Evolutionary conservation across 345 rosid genomes (phyloP), one percentile per base, ranked within the genome.

Genomic region (Aquilaria sinensis): DNA sequence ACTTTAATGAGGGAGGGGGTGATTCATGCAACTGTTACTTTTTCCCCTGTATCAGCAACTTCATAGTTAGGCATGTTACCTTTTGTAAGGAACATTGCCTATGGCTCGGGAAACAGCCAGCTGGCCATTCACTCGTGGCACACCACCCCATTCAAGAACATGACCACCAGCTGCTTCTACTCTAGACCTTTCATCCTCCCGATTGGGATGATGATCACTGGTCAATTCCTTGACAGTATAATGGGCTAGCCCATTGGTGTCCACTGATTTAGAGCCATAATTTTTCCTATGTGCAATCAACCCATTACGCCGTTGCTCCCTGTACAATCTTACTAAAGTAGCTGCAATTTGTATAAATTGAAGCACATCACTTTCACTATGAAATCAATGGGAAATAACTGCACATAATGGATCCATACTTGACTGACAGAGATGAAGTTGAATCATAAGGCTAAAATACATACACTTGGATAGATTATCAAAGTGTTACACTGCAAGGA

Each of bases 101-200:
- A 92, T 84, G 52, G 98, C 77, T 64, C 98, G 92, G 65, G 98
- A 92, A 68, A 92, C 77, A 75, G 96, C 87, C 46, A 92, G 77
- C 73, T 84, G 88, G 53, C 98, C 97, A 68, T 92, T 92, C 58
- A 92, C 96, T 43, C 98, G 83, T 73, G 88, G 68, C 43, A 87
- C 83, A 52, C 93, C 97, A 47, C 78, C 89, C 87, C 88, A 80
- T 61, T 84, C 84, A 64, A 79, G 76, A 76, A 89, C 89, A 77
- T 84, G 81, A 69, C 98, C 98, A 64, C 98, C 98, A 47, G 96
- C 83, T 76, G 84, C 84, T 80, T 92, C 96, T 62, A 92, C 90
- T 69, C 96, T 83, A 51, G 54, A 72, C 75, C 79, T 87, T 80
- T 92, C 98, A 80, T 92, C 98, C 61, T 89, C 88, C 76, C 96